Conservation (phyloP, 2,329 filamentous ascomycete species). For the Colletotrichum kahawae region DNA sequence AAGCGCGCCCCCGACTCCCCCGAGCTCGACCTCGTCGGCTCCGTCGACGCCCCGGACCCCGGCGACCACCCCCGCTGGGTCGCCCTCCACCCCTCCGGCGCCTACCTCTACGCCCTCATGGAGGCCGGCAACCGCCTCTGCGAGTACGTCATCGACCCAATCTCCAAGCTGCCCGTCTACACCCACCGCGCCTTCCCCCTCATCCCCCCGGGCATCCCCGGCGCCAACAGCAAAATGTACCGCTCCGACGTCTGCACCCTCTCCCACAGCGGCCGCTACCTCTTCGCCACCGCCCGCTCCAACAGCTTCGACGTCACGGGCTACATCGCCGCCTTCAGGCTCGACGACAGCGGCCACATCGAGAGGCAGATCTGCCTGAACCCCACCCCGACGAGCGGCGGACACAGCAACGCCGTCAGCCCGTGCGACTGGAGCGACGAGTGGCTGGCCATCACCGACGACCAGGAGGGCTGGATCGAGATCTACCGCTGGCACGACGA, state of each 20-base stretch:
- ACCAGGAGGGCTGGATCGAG: constrained; percentile 86
- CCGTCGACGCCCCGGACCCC: constrained; percentile 71
- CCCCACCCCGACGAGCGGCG: constrained; percentile 85
- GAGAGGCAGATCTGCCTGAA: constrained; percentile 81
- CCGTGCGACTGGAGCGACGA: constrained; percentile 86
- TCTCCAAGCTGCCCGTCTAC: constrained; percentile 77
- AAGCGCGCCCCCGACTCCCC: constrained; percentile 49
- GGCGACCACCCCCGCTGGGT: constrained; percentile 89
- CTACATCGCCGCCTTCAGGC: constrained; percentile 81
- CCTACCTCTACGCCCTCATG: constrained; percentile 86
- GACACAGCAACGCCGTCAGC: constrained; percentile 86
- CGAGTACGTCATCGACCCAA: constrained; percentile 79
- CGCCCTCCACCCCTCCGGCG: constrained; percentile 78
- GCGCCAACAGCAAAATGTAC: constrained; percentile 65
- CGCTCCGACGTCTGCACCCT: constrained; percentile 84
- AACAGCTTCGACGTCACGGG: constrained; percentile 79
- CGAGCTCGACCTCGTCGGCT: constrained; percentile 64
- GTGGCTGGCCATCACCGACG: constrained; percentile 89
- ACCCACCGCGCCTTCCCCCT: constrained; percentile 79
- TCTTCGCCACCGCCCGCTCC: constrained; percentile 84
- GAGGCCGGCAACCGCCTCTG: constrained; percentile 86
- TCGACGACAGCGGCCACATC: constrained; percentile 72
- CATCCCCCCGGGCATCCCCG: constrained; percentile 73
- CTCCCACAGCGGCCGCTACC: constrained; percentile 71
- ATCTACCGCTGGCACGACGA: constrained; percentile 88